Percentiles rank a stretch among this genome's conserved stretches.
phyloP scores from a whole-genome alignment of 805 yeast species.

The Wickerhamiella allomyrinae region DNA sequence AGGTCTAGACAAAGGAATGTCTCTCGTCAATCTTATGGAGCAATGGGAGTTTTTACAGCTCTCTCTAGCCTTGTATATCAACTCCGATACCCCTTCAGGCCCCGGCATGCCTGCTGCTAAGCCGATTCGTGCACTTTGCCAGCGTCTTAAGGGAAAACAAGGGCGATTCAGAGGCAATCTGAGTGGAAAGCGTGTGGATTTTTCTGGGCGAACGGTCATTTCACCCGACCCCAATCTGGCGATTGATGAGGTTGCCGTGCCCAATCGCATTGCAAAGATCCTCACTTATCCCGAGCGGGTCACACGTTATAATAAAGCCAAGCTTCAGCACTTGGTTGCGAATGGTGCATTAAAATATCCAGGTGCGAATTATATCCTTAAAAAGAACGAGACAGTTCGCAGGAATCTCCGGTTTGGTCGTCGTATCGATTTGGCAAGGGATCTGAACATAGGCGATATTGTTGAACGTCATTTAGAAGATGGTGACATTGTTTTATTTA shows the following conservation, averaged over 20 bases:
- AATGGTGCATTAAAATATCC: slow-evolving; percentile 88
- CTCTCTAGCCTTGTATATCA: slow-evolving; percentile 93
- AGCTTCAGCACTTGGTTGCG: slow-evolving; percentile 55
- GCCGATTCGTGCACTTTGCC: slow-evolving; percentile 91
- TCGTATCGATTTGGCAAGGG: slow-evolving; percentile 57
- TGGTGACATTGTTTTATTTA: slow-evolving; percentile 89
- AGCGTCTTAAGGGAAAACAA: slow-evolving; percentile 93
- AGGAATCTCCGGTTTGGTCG: slow-evolving; percentile 85
- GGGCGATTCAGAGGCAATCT: slow-evolving; percentile 97
- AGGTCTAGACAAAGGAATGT: slow-evolving; percentile 88
- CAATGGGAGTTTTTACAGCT: slow-evolving; percentile 97
- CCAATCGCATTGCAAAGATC: slow-evolving; percentile 90
- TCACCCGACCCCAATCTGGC: slow-evolving; percentile 95
- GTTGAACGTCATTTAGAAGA: slow-evolving; percentile 96
- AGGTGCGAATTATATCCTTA: slow-evolving; percentile 86
- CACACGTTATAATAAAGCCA: slow-evolving; percentile 70
- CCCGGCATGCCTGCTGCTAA: slow-evolving; percentile 35
- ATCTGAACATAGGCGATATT: slow-evolving; percentile 72
- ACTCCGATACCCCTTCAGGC: slow-evolving; percentile 76
- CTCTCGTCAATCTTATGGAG: slow-evolving; percentile 88
- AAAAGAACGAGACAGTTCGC: slow-evolving; percentile 56
- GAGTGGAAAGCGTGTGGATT: slow-evolving; percentile 97
- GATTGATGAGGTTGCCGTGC: slow-evolving; percentile 96
- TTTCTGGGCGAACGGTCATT: slow-evolving; percentile 94
- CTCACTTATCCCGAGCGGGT: slow-evolving; percentile 93